These are phyloP conservation scores for Asterochloris erici DNA, from an alignment of 139 green algal species.

Conservation along the genomic window DNA sequence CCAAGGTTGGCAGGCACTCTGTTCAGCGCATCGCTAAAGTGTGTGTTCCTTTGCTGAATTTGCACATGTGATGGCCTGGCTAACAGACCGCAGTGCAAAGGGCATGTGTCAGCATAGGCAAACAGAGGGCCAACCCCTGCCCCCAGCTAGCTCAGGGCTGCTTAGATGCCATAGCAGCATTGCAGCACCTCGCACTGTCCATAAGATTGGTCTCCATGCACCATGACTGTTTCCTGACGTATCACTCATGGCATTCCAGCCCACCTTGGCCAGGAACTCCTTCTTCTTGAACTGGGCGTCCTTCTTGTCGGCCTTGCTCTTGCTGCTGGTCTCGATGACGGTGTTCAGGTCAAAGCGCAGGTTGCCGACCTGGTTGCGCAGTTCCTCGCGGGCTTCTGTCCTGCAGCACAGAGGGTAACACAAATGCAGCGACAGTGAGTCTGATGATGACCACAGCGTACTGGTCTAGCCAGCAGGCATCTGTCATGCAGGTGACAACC, in stretches of 20 bases:
- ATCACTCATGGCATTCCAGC: background rate
- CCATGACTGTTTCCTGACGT: background rate
- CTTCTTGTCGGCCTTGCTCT: conserved; percentile 80
- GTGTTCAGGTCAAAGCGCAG: conserved; percentile 90
- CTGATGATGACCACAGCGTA: background rate
- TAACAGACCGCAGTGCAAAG: background rate
- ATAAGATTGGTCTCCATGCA: background rate
- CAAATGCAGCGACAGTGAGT: background rate
- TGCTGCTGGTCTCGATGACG: conserved; percentile 46
- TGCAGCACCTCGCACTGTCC: background rate
- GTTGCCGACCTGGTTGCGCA: conserved; percentile 82
- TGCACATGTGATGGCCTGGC: background rate
- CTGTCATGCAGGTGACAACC: too few species aligned
- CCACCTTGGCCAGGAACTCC: conserved; percentile 70
- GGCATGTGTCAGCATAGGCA: background rate
- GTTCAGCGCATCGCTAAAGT: too few species aligned
- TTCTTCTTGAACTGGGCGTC: conserved; percentile 57
- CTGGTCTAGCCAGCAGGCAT: too few species aligned
- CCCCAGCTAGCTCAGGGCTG: background rate
- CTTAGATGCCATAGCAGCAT: background rate
- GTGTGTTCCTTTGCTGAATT: too few species aligned
- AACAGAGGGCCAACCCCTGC: background rate
- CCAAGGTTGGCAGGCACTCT: background rate
- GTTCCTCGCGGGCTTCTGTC: conserved; percentile 79
- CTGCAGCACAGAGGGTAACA: conserved; percentile 32